phyloP scores from a whole-genome alignment of 2,329 filamentous ascomycete species.

The Clonostachys rhizophaga region DNA sequence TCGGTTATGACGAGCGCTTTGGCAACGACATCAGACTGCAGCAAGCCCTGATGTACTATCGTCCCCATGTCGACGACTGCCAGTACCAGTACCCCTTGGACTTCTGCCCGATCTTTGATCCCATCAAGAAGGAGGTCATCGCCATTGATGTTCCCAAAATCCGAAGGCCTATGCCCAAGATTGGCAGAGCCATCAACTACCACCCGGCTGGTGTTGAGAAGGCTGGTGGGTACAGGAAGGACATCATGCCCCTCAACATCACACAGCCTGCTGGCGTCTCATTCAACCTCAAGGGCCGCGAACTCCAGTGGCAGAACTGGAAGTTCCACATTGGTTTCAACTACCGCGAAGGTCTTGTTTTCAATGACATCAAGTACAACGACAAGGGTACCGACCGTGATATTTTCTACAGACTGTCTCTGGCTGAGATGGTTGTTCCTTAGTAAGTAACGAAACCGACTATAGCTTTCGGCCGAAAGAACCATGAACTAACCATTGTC shows the following conservation, averaged over 20 bases:
- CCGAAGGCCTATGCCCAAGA: slow-evolving; percentile 58
- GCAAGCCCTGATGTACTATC: slow-evolving; percentile 94
- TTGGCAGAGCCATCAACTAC: slow-evolving; percentile 66
- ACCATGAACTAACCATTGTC: neutral
- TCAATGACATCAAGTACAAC: slow-evolving; percentile 87
- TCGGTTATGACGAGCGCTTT: slow-evolving; percentile 88
- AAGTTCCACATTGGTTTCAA: slow-evolving; percentile 92
- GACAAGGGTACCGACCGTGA: slow-evolving; percentile 75
- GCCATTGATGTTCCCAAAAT: slow-evolving; percentile 80
- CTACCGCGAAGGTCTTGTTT: slow-evolving; percentile 84
- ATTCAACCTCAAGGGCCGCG: slow-evolving; percentile 70
- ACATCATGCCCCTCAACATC: slow-evolving; percentile 83
- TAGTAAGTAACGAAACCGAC: slow-evolving; percentile 39
- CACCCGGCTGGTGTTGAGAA: slow-evolving; percentile 68
- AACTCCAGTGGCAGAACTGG: slow-evolving; percentile 89
- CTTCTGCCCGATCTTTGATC: slow-evolving; percentile 89
- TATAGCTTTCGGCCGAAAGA: neutral
- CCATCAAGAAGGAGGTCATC: slow-evolving; percentile 72
- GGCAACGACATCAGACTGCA: slow-evolving; percentile 76
- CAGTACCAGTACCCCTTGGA: slow-evolving; percentile 91
- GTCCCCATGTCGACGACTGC: slow-evolving; percentile 77
- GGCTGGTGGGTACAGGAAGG: slow-evolving; percentile 69
- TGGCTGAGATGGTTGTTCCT: slow-evolving; percentile 92
- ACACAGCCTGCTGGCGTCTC: slow-evolving; percentile 86
- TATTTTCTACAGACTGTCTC: slow-evolving; percentile 82